Evolutionary conservation across 352 stramenopile species (phyloP), one percentile per base, ranked within the genome.

Genomic region (Globisporangium radiosum): DNA sequence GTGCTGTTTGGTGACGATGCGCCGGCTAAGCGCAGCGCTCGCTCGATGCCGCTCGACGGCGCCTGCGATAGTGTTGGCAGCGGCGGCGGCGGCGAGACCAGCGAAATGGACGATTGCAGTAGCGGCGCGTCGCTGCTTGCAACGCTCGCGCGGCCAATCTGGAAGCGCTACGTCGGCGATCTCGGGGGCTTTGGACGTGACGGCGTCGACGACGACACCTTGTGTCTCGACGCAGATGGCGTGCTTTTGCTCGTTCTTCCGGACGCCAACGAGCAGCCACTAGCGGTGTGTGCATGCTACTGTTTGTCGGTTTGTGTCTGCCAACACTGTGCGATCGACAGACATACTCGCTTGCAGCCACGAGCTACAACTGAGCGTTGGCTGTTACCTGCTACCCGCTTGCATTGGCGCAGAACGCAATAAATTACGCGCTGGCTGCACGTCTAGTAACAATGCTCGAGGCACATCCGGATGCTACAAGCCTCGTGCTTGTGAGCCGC

Each of bases 1-100:
- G 19, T 65, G 17, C 38, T 65, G 3, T 65, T 65, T 56, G 59
- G 59, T 8, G 45, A 50, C 45, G 43, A 47, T 17, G 43, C 43
- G 11, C n/a, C 7, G 43, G 4, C 11, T 13, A 13, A 45, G 42
- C 42, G 42, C 42, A 15, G 42, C 6, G 4, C 10, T 45, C 9
- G 6, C 8, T 33, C 25, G 25, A 33, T 65, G 17, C 38, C 60
- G 3, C 60, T 65, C 51, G 59, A 52, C 14, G 45, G 25, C 45
- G 19, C 37, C 13, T 15, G 40, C 39, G 1, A 14, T 17, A 33
- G 44, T 42, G 1, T 8, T 33, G n/a, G 49, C 1, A 11, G 15
- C 40, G 38, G 6, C 13, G 8, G 4, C 13, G 19, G 9, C n/a
- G n/a, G 39, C 19, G 19, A 36, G 3, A 45, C 25, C 25, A 33